These are phyloP conservation scores for Ensete ventricosum DNA, from an alignment of 176 grass and related monocot species.

Conservation along the genomic window DNA sequence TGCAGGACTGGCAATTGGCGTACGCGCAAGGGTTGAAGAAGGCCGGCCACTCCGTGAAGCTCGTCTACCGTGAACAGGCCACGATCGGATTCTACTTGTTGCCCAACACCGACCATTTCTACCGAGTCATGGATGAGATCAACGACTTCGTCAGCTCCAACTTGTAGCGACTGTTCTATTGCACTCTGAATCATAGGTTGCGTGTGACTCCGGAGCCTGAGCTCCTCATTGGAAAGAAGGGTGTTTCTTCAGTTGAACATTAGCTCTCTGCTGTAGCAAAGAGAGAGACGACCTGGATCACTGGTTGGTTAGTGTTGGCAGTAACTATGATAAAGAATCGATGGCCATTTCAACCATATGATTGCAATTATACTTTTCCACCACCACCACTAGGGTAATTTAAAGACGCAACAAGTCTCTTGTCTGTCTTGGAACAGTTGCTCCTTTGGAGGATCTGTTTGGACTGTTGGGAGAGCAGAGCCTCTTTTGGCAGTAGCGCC, in stretches of 20 bases:
- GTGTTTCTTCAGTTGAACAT: background rate
- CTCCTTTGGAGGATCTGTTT: no score
- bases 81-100: constrained; percentile 88
- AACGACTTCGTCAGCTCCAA: constrained; percentile 62
- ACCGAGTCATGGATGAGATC: constrained; percentile 96
- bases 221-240: background rate
- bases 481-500: no score
- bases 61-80: constrained; percentile 76
- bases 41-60: constrained; percentile 58
- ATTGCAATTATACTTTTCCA: no score
- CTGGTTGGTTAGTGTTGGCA: no score
- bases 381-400: no score
- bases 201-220: background rate
- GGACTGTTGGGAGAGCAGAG: no score
- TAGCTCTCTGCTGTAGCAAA: background rate
- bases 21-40: constrained; percentile 64
- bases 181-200: constrained; percentile 6
- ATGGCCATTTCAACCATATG: no score
- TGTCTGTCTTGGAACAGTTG: no score
- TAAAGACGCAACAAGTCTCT: no score
- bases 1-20: constrained; percentile 70
- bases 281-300: background rate
- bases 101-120: constrained; percentile 84
- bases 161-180: constrained; percentile 37
- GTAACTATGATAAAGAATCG: no score